Conservation (phyloP, 768 basidiomycete genomes). For the Boletales sp. region DNA sequence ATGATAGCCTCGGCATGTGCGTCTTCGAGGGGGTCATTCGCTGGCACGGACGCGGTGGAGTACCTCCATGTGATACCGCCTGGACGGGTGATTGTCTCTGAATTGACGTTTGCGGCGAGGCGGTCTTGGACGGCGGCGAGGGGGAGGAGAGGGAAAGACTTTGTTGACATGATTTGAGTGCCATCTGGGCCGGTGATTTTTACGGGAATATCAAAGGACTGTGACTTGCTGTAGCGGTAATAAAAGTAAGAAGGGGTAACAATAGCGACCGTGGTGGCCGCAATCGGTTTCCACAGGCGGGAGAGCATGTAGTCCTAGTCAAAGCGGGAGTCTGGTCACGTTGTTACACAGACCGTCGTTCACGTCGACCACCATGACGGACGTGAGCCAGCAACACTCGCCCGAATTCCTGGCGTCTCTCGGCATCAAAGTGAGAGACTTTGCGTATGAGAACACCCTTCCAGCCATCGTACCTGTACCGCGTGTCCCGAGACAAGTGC, state of each 20-base stretch:
- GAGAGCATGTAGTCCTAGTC: constrained; percentile 45
- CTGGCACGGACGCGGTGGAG: constrained; percentile 73
- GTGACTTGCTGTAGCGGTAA: constrained; percentile 43
- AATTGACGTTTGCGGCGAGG: constrained; percentile 51
- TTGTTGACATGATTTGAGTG: constrained; percentile 49
- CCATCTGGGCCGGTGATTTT: constrained; percentile 56
- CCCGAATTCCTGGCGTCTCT: constrained; percentile 25
- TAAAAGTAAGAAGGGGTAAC: constrained; percentile 59
- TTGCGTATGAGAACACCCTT: constrained; percentile 64
- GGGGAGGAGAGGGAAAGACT: constrained; percentile 54
- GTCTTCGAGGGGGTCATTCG: constrained; percentile 93
- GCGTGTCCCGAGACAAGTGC: constrained; percentile 45
- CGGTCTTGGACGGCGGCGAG: constrained; percentile 53
- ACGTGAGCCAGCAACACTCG: constrained; percentile 30
- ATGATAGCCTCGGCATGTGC: constrained; percentile 71
- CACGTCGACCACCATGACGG: too few species aligned
- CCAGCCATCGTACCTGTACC: constrained; percentile 56
- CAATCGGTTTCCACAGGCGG: constrained; percentile 65
- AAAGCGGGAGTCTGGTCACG: not conserved
- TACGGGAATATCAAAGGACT: constrained; percentile 60
- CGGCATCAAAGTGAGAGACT: constrained; percentile 52
- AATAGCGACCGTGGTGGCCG: constrained; percentile 49
- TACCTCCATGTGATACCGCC: constrained; percentile 67
- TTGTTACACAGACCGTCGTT: constrained; percentile 2
- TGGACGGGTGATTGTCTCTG: constrained; percentile 44